These are phyloP conservation scores for Sanguinoderma infundibulare DNA, from an alignment of 1,284 basidiomycete species.

Conservation along the genomic window DNA sequence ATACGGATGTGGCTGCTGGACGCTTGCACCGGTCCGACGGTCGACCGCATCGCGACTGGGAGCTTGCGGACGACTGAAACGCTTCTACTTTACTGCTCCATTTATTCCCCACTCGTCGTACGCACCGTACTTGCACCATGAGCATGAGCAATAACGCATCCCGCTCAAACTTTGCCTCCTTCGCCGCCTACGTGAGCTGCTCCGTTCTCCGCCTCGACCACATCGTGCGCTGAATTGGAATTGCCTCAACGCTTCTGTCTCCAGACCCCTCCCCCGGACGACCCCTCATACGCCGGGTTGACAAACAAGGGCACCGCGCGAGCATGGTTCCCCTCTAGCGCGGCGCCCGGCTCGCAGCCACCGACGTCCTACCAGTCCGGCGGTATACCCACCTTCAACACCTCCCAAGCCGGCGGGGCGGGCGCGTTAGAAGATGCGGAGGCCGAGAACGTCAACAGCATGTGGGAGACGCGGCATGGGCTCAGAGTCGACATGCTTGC, in stretches of 20 bases:
- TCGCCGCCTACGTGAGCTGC: constrained; percentile 57
- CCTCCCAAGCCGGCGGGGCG: constrained; percentile 46
- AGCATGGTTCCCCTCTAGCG: constrained; percentile 61
- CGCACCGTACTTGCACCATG: background rate
- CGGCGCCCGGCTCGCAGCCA: constrained; percentile 36
- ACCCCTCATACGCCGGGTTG: constrained; percentile 40
- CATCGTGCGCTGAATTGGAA: constrained; percentile 7
- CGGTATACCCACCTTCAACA: constrained; percentile 61
- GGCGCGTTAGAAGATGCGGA: constrained; percentile 49
- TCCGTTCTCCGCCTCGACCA: background rate
- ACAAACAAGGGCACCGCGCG: constrained; percentile 36
- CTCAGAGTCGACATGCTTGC: constrained; percentile 75
- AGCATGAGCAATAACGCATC: constrained; percentile 31
- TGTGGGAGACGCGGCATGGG: constrained; percentile 76
- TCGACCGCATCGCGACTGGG: too few species aligned
- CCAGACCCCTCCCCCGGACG: constrained; percentile 66
- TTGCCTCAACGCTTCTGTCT: background rate
- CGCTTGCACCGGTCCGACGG: constrained; percentile 19
- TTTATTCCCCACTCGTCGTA: constrained; percentile 10
- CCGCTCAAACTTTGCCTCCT: constrained; percentile 42
- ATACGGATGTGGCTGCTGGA: constrained; percentile 11
- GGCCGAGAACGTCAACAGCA: constrained; percentile 55
- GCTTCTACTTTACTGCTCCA: constrained; percentile 7
- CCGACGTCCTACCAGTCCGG: constrained; percentile 74
- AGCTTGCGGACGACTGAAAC: too few species aligned